phyloP scores from a whole-genome alignment of 2,329 filamentous ascomycete genomes.

The Fusarium sp. region DNA sequence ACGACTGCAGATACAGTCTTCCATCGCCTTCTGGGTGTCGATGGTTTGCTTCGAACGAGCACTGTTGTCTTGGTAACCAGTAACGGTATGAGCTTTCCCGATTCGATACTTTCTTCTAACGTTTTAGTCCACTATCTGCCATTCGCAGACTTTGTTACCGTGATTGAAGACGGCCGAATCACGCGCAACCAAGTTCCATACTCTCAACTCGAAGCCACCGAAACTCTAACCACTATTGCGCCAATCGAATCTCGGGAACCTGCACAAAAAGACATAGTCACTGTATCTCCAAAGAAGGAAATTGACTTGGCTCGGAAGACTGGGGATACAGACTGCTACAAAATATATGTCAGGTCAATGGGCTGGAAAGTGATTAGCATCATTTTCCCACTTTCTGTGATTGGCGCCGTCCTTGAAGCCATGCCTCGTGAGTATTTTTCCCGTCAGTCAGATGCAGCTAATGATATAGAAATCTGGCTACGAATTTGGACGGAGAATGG shows the following conservation, averaged over 20 bases:
- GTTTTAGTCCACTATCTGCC: constrained; percentile 36
- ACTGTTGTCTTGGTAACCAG: constrained; percentile 43
- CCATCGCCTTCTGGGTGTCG: constrained; percentile 49
- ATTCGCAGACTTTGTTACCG: constrained; percentile 38
- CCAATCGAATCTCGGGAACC: neutral
- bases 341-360: constrained; percentile 41
- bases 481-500: constrained; percentile 40
- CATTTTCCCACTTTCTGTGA: constrained; percentile 17
- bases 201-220: constrained; percentile 15
- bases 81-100: neutral
- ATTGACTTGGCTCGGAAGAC: constrained; percentile 40
- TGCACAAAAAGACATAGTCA: neutral
- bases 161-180: constrained; percentile 34
- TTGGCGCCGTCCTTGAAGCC: constrained; percentile 24
- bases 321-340: constrained; percentile 42
- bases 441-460: neutral
- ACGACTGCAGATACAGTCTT: constrained; percentile 55
- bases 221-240: neutral
- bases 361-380: constrained; percentile 32
- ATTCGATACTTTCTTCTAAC: neutral
- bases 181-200: constrained; percentile 38
- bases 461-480: constrained; percentile 38
- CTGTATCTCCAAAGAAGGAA: constrained; percentile 21
- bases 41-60: constrained; percentile 51
- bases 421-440: constrained; percentile 35